Evolutionary conservation across 148 eudicot genomes (phyloP).

Genomic region (Nepenthes mirabilis): DNA sequence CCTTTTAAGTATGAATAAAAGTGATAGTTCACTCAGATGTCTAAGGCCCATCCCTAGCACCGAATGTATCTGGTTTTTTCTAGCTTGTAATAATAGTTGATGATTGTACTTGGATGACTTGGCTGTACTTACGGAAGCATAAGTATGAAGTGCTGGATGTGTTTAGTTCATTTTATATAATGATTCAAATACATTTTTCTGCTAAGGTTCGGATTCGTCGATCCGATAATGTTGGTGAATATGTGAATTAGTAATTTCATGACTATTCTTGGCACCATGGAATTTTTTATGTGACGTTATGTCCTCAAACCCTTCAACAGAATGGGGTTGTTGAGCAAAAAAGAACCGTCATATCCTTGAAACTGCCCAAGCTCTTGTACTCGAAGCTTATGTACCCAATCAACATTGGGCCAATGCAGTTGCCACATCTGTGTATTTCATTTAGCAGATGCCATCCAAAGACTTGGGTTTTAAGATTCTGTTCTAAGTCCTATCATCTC

Average conservation of each 20-base stretch:
- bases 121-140: background rate
- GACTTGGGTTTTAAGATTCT: background rate
- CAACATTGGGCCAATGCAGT: background rate
- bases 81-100: background rate
- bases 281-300: background rate
- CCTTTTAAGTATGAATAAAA: background rate
- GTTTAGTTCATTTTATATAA: background rate
- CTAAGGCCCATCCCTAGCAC: background rate
- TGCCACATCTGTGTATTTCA: background rate
- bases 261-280: background rate
- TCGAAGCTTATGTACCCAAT: background rate
- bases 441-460: background rate
- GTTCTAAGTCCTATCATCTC: background rate
- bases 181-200: background rate
- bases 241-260: too few species aligned
- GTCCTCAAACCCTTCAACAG: background rate
- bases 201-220: background rate
- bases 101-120: constrained; percentile 1
- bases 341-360: background rate
- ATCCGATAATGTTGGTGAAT: too few species aligned
- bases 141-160: background rate
- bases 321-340: background rate
- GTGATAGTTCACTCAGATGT: background rate
- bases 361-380: background rate
- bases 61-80: background rate